Evolutionary conservation across 23 red algal genomes (phyloP), one percentile per base, ranked within the genome.

Genomic region (Gracilariopsis chorda): DNA sequence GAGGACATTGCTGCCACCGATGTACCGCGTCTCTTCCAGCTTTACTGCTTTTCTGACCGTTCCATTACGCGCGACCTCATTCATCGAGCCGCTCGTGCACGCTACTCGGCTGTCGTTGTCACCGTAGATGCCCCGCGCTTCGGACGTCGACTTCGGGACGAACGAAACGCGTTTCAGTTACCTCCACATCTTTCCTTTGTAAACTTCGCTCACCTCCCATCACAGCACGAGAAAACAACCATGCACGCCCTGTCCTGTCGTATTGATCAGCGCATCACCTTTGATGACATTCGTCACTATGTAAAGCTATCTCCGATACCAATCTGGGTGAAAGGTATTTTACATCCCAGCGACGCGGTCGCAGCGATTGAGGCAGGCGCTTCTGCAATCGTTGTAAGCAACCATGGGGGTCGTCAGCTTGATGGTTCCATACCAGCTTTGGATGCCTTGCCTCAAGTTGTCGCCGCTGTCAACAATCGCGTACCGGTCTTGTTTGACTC

Each of bases 391-490:
- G 55, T 93, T 37, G 91, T 98, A 13, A 88, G 79, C 42, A 98
- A 98, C 84, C 95, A 98, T 60, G 95, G 95, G 7, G 95, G 86
- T 7, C 80, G 95, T 17, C 95, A 98, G 60, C 80, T 98, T 45
- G 95, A 98, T 33, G 91, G 95, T 2, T 52, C 65, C 43, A 48
- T 90, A 6, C 58, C 95, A 44, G 75, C 85, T 30, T 63, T 98
- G 13, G 48, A 69, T 23, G 87, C 87, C 0, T 80, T 98, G 45
- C 87, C 89, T 17, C 44, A 86, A 7, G 92, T 98, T 63, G 95
- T 87, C 11, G 28, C 87, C 13, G 91, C 83, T 9, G 92, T 94
- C 37, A 45, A 80, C 29, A 59, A 59, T 19, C 64, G 94, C 9
- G 78, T 85, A 16, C 94, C 94, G 6, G 95, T 98, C 17, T 75